Base-by-base conservation (phyloP, 768 basidiomycete genomes). In the Mycena metata region DNA sequence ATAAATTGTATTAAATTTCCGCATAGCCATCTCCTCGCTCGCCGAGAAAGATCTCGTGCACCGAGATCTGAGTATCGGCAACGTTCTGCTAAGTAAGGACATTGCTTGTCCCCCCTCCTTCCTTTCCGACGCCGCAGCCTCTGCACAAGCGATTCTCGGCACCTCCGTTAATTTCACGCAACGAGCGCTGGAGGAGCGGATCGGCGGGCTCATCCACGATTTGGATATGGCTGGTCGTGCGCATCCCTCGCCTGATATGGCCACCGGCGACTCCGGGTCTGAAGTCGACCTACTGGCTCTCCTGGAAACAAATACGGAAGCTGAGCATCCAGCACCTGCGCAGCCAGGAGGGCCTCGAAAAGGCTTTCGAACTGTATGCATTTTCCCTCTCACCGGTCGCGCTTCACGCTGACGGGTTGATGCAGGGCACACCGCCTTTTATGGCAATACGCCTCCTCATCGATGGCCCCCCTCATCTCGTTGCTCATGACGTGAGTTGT, bases 351-450 rank as follows among this genome's bases (percentile, higher is more conserved):
- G 11, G 26, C 41, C 42, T 45, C 57, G 21, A 36, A 66, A 43
- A 24, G 55, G 49, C 13, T 50, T 58, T 15, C 65, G 65, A 43
- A 66, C 42, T n/a, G 65, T 66, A 60, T 50, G 24, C 17, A 45
- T 50, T 16, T 42, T 33, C 19, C 49, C 30, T 30, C 3, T 59
- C 33, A n/a, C 47, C 43, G 30, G 50, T 43, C 43, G 58, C 36
- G 50, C 65, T 59, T 60, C 65, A 60, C 41, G 57, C 39, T 66
- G 23, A 66, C 54, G 41, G 39, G 55, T 57, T n/a, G 36, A 42
- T 52, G 57, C 65, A 66, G 65, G 65, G 65, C 12, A 60, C 65
- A 45, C 65, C 35, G 15, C 65, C 65, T 0, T 66, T 66, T 46
- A 66, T 66, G 65, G 65, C 65, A 5, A 46, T 60, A 19, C 8